Evolutionary conservation across 768 basidiomycete species (phyloP).

Genomic region (Paxillus ammoniavirescens): DNA sequence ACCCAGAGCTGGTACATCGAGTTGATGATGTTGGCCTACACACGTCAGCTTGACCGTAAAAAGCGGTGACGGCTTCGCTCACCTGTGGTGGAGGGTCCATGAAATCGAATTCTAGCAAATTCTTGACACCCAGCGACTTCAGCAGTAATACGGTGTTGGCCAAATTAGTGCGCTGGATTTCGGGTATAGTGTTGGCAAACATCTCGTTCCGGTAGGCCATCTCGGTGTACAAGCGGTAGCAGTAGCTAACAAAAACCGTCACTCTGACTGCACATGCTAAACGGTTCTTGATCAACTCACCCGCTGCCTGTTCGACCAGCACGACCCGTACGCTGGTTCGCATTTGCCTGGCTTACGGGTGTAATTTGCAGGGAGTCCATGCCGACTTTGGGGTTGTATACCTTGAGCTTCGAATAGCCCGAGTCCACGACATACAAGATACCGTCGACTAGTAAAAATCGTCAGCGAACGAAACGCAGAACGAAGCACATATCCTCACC

Average conservation of each 20-base stretch:
- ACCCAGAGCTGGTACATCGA: slow-evolving; percentile 99
- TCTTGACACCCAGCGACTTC: slow-evolving; percentile 96
- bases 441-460: slow-evolving; percentile 71
- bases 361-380: slow-evolving; percentile 99
- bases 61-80: slow-evolving; percentile 7
- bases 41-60: not conserved
- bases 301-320: slow-evolving; percentile 96
- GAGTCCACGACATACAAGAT: slow-evolving; percentile 97
- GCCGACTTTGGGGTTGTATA: slow-evolving; percentile 98
- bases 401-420: slow-evolving; percentile 96
- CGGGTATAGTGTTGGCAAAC: slow-evolving; percentile 94
- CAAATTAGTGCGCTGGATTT: slow-evolving; percentile 96
- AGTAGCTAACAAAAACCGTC: slow-evolving; percentile 55
- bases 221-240: slow-evolving; percentile 96
- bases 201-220: slow-evolving; percentile 96
- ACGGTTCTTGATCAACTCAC: slow-evolving; percentile 42
- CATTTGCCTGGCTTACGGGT: slow-evolving; percentile 98
- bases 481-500: slow-evolving; percentile 41
- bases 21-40: slow-evolving; percentile 91
- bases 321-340: slow-evolving; percentile 92
- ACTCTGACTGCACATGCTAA: not conserved
- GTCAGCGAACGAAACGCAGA: slow-evolving; percentile 5
- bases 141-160: slow-evolving; percentile 94
- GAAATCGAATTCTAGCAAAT: slow-evolving; percentile 96
- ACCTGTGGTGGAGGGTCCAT: slow-evolving; percentile 99